phyloP scores from a whole-genome alignment of 2,329 filamentous ascomycete genomes.

The Periconia digitata region DNA sequence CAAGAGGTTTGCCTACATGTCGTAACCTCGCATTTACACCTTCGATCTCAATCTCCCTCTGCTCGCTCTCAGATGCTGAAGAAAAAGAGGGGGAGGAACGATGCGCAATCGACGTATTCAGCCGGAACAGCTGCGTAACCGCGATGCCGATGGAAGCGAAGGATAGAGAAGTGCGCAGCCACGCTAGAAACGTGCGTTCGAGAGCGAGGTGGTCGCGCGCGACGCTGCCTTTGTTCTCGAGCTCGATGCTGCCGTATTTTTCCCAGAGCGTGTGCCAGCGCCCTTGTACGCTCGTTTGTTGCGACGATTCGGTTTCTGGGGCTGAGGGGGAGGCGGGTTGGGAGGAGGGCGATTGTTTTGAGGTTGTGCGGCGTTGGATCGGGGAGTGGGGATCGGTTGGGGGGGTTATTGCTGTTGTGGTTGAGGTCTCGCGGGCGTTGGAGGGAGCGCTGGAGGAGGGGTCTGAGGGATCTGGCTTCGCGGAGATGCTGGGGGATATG shows the following conservation, averaged over 20 bases:
- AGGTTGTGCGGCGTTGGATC: background rate
- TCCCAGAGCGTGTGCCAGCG: conserved; percentile 61
- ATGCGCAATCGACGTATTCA: conserved; percentile 62
- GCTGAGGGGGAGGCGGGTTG: background rate
- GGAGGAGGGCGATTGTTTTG: background rate
- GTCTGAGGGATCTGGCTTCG: background rate
- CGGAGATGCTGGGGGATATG: conserved; percentile 19
- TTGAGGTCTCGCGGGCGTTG: conserved; percentile 1
- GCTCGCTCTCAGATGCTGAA: background rate
- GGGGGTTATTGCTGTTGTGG: conserved; percentile 1
- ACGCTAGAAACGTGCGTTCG: conserved; percentile 85
- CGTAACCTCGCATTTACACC: too few relatives aligned
- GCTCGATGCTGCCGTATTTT: conserved; percentile 68
- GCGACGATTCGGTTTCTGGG: background rate
- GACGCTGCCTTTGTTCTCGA: conserved; percentile 85
- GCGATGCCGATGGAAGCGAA: conserved; percentile 84
- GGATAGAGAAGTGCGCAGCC: conserved; percentile 78
- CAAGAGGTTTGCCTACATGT: conserved; percentile 46
- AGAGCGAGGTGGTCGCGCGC: conserved; percentile 61
- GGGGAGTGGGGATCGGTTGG: background rate
- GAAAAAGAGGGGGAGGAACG: conserved; percentile 19
- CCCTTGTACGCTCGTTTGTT: conserved; percentile 25
- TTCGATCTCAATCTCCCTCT: conserved; percentile 16
- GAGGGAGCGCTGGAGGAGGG: background rate
- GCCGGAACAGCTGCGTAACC: conserved; percentile 80